phyloP scores from a whole-genome alignment of 2,329 filamentous ascomycete genomes.

The Hypocrella siamensis region DNA sequence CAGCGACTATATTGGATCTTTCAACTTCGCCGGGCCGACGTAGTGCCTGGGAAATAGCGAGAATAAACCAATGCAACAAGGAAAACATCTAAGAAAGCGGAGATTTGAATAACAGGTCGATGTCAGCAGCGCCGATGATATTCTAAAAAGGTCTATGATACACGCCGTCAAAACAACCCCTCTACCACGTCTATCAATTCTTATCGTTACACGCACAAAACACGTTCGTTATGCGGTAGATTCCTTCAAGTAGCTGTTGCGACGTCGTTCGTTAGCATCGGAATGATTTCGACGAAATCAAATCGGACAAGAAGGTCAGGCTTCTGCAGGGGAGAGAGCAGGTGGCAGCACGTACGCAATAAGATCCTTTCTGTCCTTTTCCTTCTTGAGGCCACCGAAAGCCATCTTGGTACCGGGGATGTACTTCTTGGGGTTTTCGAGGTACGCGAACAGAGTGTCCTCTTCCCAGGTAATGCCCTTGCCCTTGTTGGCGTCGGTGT shows the following conservation, averaged over 20 bases:
- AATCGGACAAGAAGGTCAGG: neutral
- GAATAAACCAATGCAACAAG: neutral
- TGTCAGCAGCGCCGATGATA: constrained; percentile 11
- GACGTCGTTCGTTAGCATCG: constrained; percentile 10
- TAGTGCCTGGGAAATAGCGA: too few species aligned
- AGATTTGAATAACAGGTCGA: constrained; percentile 18
- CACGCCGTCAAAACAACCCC: constrained; percentile 18
- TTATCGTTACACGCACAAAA: constrained; percentile 16
- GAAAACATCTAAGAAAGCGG: constrained; percentile 10
- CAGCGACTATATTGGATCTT: too few species aligned
- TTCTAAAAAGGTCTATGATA: constrained; percentile 21
- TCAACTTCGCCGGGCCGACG: too few species aligned
- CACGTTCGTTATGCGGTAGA: constrained; percentile 42
- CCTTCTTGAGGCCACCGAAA: constrained; percentile 99
- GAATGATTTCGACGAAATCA: neutral
- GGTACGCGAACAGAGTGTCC: constrained; percentile 83
- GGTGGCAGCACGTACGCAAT: constrained; percentile 84
- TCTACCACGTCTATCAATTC: constrained; percentile 19
- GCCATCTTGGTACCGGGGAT: constrained; percentile 99
- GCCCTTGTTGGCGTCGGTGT: constrained; percentile 99
- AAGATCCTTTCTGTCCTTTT: constrained; percentile 96
- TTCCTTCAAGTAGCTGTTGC: constrained; percentile 48
- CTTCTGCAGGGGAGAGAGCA: too few species aligned
- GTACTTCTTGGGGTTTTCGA: constrained; percentile 99
- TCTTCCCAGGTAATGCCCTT: constrained; percentile 86